phyloP scores from a whole-genome alignment of 805 yeast genomes.

The Kodamaea lidongshanica region DNA sequence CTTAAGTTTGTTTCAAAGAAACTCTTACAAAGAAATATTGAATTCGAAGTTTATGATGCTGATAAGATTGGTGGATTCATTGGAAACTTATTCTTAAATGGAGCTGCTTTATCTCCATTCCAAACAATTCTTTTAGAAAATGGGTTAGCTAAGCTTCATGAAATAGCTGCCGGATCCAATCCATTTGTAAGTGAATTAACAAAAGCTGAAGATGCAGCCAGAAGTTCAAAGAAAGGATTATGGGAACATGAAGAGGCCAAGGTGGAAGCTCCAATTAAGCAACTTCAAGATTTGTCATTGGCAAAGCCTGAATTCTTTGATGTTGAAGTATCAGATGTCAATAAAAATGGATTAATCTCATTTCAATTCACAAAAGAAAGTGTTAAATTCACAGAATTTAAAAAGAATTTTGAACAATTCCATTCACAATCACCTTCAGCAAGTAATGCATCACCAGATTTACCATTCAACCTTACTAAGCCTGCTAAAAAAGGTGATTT shows the following conservation, averaged over 20 bases:
- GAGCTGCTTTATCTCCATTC: conserved; percentile 44
- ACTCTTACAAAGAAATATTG: conserved; percentile 67
- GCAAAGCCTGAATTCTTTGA: conserved; percentile 44
- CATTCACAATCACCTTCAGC: conserved; percentile 35
- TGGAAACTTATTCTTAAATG: conserved; percentile 59
- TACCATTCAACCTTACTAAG: conserved; percentile 33
- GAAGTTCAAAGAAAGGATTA: conserved; percentile 47
- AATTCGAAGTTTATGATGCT: conserved; percentile 57
- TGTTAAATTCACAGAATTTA: conserved; percentile 36
- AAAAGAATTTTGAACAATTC: conserved; percentile 42
- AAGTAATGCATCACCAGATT: conserved; percentile 29
- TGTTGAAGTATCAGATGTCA: conserved; percentile 48
- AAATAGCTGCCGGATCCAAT: conserved; percentile 54
- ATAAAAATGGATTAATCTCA: conserved; percentile 37
- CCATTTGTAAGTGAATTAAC: conserved; percentile 48
- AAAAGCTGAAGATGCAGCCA: conserved; percentile 61
- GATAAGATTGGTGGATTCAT: conserved; percentile 80
- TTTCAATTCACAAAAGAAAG: conserved; percentile 38
- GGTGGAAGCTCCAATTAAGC: conserved; percentile 16
- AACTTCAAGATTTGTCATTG: conserved; percentile 17
- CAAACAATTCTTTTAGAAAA: conserved; percentile 52
- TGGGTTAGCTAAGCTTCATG: conserved; percentile 65
- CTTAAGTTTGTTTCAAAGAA: conserved; percentile 47
- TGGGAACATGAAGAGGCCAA: conserved; percentile 50
- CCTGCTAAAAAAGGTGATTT: conserved; percentile 50